A percentile compares a stretch with the other conserved stretches of the same genome.
These are phyloP conservation scores for Diplosphaera chodatii DNA, from an alignment of 139 green algal species.

Conservation along the genomic window DNA sequence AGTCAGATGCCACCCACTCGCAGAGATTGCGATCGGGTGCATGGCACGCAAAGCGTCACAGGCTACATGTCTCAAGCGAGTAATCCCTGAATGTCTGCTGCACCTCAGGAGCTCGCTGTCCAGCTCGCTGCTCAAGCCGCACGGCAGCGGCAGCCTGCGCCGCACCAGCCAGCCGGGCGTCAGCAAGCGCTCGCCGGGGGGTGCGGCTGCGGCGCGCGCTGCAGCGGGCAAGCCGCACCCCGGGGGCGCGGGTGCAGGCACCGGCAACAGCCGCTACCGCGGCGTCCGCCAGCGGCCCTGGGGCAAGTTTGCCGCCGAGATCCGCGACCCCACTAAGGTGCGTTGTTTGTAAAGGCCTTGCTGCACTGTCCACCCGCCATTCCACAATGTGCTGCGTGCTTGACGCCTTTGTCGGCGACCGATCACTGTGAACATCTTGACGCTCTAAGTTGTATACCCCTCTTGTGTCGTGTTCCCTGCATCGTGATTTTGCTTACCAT, in stretches of 20 bases:
- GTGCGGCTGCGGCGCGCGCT: no score
- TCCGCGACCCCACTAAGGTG: constrained; percentile 55
- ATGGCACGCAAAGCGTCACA: no score
- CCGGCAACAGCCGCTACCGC: constrained; percentile 43
- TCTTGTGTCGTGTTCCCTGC: not conserved
- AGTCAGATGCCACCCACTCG: no score
- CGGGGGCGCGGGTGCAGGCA: not conserved
- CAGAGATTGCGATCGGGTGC: no score
- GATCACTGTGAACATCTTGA: no score
- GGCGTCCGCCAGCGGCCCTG: constrained; percentile 76
- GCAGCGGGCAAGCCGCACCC: not conserved
- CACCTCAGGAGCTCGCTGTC: not conserved
- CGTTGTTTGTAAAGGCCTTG: no score
- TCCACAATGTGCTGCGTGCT: no score
- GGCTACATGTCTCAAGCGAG: no score
- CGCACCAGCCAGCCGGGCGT: not conserved
- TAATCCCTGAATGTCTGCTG: no score
- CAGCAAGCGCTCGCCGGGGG: not conserved
- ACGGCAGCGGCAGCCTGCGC: not conserved
- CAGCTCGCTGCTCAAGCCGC: not conserved
- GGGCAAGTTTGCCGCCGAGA: constrained; percentile 84
- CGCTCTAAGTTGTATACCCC: constrained; percentile 45
- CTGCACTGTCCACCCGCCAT: no score
- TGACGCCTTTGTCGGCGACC: no score
- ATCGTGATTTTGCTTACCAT: constrained; percentile 19